Conservation (phyloP, 2,329 filamentous ascomycete genomes). For the Lasiodiplodia sp. region DNA sequence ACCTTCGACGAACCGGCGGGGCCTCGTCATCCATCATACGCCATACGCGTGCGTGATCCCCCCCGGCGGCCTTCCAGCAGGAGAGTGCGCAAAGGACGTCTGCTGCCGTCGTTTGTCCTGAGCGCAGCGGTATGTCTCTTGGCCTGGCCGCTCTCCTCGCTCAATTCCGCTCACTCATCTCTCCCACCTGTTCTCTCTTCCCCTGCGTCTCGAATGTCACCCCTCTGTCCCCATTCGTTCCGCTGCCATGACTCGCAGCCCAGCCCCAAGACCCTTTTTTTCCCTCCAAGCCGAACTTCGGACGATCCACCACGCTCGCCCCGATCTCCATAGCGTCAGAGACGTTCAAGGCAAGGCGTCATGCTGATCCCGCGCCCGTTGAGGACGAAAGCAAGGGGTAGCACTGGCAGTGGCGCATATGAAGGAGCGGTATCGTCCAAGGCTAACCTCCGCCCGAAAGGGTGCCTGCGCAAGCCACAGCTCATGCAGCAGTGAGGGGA, state of each 20-base stretch:
- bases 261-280: conserved; percentile 2
- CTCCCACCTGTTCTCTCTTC: neutral
- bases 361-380: neutral
- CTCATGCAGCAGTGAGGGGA: neutral
- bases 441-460: neutral
- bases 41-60: neutral
- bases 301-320: conserved; percentile 5
- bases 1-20: neutral
- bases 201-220: neutral
- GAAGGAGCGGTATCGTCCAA: neutral
- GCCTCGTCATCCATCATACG: neutral
- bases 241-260: conserved; percentile 10
- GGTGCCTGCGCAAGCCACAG: neutral
- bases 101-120: neutral
- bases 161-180: neutral
- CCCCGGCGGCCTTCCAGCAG: neutral
- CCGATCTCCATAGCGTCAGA: neutral
- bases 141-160: neutral
- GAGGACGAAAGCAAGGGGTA: neutral
- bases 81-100: neutral
- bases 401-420: neutral
- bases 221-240: neutral
- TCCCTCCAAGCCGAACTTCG: conserved; percentile 7
- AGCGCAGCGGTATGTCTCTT: neutral
- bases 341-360: neutral